Base-by-base conservation (phyloP, 768 basidiomycete species). In the Tricholoma sp. region DNA sequence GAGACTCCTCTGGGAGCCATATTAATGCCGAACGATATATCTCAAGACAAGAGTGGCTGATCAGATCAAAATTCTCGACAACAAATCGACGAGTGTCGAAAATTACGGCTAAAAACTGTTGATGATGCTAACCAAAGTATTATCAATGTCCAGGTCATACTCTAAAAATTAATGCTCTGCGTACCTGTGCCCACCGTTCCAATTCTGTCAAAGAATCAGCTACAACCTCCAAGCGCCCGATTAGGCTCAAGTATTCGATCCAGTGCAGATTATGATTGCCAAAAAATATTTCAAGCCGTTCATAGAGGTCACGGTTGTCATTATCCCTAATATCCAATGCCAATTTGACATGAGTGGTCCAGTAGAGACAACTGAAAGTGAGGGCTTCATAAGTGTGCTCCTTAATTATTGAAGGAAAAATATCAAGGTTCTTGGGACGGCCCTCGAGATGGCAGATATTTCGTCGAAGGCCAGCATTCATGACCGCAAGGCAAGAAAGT, bases 201-300 rank as follows among this genome's bases (percentile, higher is more conserved):
- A 45, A 28, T 28, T 28, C 20, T 33, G 52, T 55, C 36, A 59
- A 55, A n/a, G 50, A 52, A 6, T 36, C 44, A n/a, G 52, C 49
- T 7, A 50, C 54, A 34, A 50, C 49, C 7, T 57, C 47, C 9
- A 57, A 29, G 32, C 37, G 17, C 1, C 42, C 39, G 12, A 44
- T 50, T 18, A 57, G 48, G 36, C 57, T 57, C 13, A 57, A 29
- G 13, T 33, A 42, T 44, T 57, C 57, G 13, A 57, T 24, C 58
- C 58, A 59, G 33, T 20, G 52, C 8, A 59, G 50, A 52, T 52
- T 55, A 6, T 48, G 24, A 20, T 48, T 31, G 18, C 37, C 47
- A 20, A 54, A 50, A 50, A 59, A 55, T 28, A 45, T 31, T 29
- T 55, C 36, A 36, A 58, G 32, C 50, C 18, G 6, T 24, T 31